These are phyloP conservation scores for Botrytis fabae DNA, from an alignment of 2,329 filamentous ascomycete genomes.

Conservation along the genomic window DNA sequence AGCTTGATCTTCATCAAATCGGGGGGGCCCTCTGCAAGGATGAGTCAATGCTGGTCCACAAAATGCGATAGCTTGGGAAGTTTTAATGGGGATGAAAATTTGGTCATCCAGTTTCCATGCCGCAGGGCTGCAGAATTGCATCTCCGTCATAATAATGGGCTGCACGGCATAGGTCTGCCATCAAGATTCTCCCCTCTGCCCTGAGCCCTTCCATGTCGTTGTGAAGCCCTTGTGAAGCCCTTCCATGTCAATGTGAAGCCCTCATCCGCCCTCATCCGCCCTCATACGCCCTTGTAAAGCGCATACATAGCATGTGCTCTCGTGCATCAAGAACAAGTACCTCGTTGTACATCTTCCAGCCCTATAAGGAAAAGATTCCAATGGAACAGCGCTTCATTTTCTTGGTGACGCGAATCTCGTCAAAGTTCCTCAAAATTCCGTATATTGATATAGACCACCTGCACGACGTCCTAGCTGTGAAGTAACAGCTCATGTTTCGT, in stretches of 20 bases:
- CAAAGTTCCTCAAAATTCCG: not conserved
- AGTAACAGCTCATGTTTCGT: not conserved
- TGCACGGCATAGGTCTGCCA: not conserved
- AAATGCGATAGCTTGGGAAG: not conserved
- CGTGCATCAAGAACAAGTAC: not conserved
- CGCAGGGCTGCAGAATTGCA: slow-evolving; percentile 12
- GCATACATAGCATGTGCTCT: not conserved
- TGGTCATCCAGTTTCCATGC: not conserved
- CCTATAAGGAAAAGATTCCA: not conserved
- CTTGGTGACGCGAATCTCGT: not conserved
- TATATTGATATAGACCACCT: not conserved
- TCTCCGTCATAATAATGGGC: not conserved
- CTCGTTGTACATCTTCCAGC: not conserved
- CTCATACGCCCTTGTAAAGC: not conserved
- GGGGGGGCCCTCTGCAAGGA: not conserved
- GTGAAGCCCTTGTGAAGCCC: not conserved
- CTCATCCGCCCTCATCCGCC: not conserved
- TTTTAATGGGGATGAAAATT: not conserved
- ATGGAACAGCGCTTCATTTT: not conserved
- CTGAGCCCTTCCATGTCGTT: not conserved
- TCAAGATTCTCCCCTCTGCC: not conserved
- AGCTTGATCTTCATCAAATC: not conserved
- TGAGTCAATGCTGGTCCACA: slow-evolving; percentile 8
- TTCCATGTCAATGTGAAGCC: not conserved
- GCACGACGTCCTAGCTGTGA: not conserved